phyloP scores from a whole-genome alignment of 305 asterid genomes.

The Euphrasia arctica region DNA sequence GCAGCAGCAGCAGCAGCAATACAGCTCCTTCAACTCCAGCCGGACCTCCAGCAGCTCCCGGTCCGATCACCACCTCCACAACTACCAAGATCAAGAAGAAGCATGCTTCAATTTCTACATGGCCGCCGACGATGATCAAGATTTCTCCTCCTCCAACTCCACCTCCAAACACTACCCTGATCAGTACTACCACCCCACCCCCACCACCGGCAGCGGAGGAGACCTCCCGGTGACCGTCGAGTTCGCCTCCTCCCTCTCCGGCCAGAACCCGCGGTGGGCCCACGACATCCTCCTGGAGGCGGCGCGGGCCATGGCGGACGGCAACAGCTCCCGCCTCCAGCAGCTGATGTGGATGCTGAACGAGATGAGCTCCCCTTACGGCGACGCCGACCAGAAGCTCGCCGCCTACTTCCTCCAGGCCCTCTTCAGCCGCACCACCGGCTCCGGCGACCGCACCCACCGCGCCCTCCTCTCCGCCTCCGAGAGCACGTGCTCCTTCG shows the following conservation, averaged over 20 bases:
- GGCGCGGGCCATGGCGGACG: slow-evolving; percentile 58
- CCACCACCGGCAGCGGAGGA: slow-evolving; percentile 33
- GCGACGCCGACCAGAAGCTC: slow-evolving; percentile 77
- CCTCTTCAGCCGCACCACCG: slow-evolving; percentile 76
- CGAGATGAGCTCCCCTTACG: slow-evolving; percentile 83
- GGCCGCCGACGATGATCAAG: slow-evolving; percentile 69
- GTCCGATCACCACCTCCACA: slow-evolving; percentile 20
- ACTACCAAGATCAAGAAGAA: slow-evolving; percentile 42
- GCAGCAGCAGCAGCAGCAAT: too few species aligned
- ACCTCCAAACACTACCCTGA: slow-evolving; percentile 35
- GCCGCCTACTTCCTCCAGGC: slow-evolving; percentile 87
- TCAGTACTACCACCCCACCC: slow-evolving; percentile 19
- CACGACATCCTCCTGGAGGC: slow-evolving; percentile 67
- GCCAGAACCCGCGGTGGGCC: slow-evolving; percentile 54
- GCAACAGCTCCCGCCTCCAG: slow-evolving; percentile 57
- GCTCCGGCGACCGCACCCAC: slow-evolving; percentile 63
- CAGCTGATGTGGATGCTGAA: slow-evolving; percentile 98
- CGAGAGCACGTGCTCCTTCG: slow-evolving; percentile 66
- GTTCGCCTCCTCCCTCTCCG: slow-evolving; percentile 52
- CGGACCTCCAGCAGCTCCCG: slow-evolving; percentile 71
- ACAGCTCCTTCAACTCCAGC: slow-evolving; percentile 65
- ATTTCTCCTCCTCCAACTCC: slow-evolving; percentile 72
- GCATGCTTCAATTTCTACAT: slow-evolving; percentile 98
- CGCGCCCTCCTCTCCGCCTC: slow-evolving; percentile 51
- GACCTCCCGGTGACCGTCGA: slow-evolving; percentile 43